Evolutionary conservation across 2,329 filamentous ascomycete species (phyloP).

Genomic region (Trichoderma sp.): DNA sequence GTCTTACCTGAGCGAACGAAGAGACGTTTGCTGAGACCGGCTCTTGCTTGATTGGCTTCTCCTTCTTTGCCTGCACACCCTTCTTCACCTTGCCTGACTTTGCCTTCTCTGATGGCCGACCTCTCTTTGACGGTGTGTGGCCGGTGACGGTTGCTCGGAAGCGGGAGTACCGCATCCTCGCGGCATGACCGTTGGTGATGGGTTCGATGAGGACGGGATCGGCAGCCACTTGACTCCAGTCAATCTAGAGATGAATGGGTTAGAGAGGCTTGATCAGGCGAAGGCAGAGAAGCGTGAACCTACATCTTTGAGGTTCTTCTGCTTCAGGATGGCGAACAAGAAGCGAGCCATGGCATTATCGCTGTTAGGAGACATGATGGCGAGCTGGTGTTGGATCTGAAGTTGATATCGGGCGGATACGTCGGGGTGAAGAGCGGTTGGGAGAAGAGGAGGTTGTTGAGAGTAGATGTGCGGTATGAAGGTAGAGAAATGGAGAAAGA

Average conservation of each 20-base stretch:
- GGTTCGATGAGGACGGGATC: conserved; percentile 53
- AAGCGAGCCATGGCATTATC: conserved; percentile 58
- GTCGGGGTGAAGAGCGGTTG: neutral
- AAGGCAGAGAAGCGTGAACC: conserved; percentile 31
- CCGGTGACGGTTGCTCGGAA: conserved; percentile 49
- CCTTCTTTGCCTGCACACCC: conserved; percentile 33
- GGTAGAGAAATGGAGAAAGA: neutral
- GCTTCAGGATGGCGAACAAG: conserved; percentile 58
- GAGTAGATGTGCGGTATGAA: neutral
- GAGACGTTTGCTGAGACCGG: conserved; percentile 25
- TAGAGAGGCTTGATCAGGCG: conserved; percentile 11
- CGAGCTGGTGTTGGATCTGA: conserved; percentile 1
- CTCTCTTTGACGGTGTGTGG: conserved; percentile 48
- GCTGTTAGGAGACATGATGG: conserved; percentile 52
- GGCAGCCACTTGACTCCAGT: conserved; percentile 57
- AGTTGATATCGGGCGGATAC: neutral
- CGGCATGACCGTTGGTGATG: conserved; percentile 60
- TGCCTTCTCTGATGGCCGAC: conserved; percentile 42
- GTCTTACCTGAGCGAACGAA: neutral
- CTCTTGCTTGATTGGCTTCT: conserved; percentile 43
- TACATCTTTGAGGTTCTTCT: conserved; percentile 61
- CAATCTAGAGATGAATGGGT: conserved; percentile 44
- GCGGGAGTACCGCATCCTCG: conserved; percentile 58
- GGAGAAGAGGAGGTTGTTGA: neutral
- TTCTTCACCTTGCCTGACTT: conserved; percentile 48